A percentile compares a stretch with the other conserved stretches of the same genome.
Conservation (phyloP, 495 filamentous ascomycete genomes). For the Aspergillus indologenus region DNA sequence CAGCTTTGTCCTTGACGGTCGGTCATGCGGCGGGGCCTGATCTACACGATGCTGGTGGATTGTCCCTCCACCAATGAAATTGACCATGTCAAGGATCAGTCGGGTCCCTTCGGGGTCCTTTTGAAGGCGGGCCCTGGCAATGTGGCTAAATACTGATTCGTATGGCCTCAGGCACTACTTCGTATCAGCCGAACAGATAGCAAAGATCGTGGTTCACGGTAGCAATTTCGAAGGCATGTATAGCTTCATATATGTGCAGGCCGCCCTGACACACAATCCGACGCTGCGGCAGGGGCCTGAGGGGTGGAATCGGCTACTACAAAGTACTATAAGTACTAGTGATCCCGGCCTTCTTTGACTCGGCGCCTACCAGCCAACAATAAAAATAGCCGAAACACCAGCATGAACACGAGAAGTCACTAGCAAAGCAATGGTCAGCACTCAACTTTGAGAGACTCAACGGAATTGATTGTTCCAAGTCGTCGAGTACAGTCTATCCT, state of each 20-base stretch:
- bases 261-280: not conserved
- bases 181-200: not conserved
- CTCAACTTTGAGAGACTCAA: not conserved
- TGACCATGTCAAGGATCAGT: not conserved
- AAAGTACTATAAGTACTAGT: not conserved
- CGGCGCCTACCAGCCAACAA: slow-evolving; percentile 2
- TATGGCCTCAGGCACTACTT: not conserved
- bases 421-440: not conserved
- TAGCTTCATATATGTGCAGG: not conserved
- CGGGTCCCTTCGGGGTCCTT: slow-evolving; percentile 19
- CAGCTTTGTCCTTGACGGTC: slow-evolving; percentile 18
- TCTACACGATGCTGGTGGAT: slow-evolving; percentile 16
- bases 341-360: not conserved
- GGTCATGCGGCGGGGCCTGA: slow-evolving; percentile 25
- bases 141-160: not conserved
- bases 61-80: slow-evolving; percentile 18
- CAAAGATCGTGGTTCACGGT: not conserved
- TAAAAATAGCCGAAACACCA: not conserved
- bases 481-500: no score
- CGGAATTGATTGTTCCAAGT: not conserved
- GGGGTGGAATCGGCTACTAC: not conserved
- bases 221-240: not conserved
- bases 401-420: not conserved
- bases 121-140: slow-evolving; percentile 8
- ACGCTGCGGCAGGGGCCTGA: not conserved